A percentile compares a stretch with the other conserved stretches of the same genome.
These are phyloP conservation scores for Apiospora phragmitis DNA, from an alignment of 2,329 filamentous ascomycete species.

Conservation along the genomic window DNA sequence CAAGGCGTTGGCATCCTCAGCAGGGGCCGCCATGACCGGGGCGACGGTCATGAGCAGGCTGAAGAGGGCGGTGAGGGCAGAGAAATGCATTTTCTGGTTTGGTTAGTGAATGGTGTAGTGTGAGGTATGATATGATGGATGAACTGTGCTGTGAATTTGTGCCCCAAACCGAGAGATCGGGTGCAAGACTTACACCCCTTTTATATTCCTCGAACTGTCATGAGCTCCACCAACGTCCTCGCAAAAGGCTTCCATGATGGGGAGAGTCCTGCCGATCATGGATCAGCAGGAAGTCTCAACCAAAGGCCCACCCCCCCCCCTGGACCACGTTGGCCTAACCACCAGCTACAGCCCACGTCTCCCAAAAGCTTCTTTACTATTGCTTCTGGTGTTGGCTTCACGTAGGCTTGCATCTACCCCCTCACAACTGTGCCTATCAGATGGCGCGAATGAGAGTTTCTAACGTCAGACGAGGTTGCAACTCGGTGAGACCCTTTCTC, in stretches of 20 bases:
- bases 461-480: too few species aligned
- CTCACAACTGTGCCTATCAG: too few species aligned
- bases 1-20: slow-evolving; percentile 1
- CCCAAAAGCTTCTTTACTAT: too few species aligned
- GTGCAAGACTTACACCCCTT: background rate
- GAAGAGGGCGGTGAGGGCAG: slow-evolving; percentile 12
- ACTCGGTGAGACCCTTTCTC: too few species aligned
- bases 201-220: background rate
- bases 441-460: too few species aligned
- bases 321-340: too few species aligned
- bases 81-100: background rate
- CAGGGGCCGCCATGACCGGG: slow-evolving; percentile 17
- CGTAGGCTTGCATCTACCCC: too few species aligned
- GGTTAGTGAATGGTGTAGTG: background rate
- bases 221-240: background rate
- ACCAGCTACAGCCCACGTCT: too few species aligned
- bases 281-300: too few species aligned
- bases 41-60: slow-evolving; percentile 17
- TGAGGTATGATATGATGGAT: background rate
- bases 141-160: background rate
- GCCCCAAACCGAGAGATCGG: background rate
- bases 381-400: too few species aligned
- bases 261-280: too few species aligned
- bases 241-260: background rate
- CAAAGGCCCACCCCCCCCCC: too few species aligned